Conservation (phyloP, 257 asterid genomes). For the Gynochthodes officinalis region DNA sequence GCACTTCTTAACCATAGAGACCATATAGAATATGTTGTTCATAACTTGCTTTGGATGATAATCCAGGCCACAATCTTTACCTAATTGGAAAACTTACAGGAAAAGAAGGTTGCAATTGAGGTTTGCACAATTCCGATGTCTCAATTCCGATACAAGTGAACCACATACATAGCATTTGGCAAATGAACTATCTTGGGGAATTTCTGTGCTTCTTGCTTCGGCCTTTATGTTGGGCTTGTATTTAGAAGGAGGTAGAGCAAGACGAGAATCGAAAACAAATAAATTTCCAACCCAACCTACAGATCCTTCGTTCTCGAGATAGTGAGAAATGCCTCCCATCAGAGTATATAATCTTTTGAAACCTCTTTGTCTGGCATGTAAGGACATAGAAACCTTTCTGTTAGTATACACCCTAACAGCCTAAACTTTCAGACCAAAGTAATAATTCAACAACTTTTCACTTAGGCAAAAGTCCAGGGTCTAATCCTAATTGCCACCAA, state of each 20-base stretch:
- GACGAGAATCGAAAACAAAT: constrained; percentile 85
- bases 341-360: constrained; percentile 74
- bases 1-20: neutral
- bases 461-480: neutral
- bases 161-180: constrained; percentile 72
- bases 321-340: constrained; percentile 90
- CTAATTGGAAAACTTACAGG: constrained; percentile 58
- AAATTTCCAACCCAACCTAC: constrained; percentile 85
- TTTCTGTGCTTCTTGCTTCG: constrained; percentile 27
- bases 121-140: constrained; percentile 94
- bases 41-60: neutral
- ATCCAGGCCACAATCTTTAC: neutral
- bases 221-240: constrained; percentile 43
- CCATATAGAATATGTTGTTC: neutral
- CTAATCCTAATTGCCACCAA: neutral
- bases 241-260: constrained; percentile 79
- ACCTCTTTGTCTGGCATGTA: constrained; percentile 56
- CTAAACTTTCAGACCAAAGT: neutral
- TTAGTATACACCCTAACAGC: neutral
- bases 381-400: neutral
- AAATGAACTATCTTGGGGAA: constrained; percentile 37
- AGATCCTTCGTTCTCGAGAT: constrained; percentile 72
- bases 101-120: constrained; percentile 93
- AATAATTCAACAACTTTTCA: no score
- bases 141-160: constrained; percentile 62